phyloP scores from a whole-genome alignment of 371 early-diverging fungal genomes.

The Lichtheimia hyalospora region DNA sequence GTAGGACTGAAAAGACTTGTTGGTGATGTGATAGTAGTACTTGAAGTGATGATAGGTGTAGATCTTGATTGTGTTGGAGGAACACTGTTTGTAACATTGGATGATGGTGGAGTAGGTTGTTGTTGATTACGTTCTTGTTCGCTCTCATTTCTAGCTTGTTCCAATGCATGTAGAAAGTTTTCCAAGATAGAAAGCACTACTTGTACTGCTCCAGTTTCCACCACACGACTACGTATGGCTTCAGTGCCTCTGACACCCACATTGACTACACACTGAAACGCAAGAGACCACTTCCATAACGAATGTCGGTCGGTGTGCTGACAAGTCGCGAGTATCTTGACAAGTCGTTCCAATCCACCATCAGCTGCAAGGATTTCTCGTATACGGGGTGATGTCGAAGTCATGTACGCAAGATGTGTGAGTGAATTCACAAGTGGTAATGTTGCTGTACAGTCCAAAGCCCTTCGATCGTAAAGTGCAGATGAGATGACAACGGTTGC shows the following conservation, averaged over 20 bases:
- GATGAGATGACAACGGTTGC: conserved; percentile 76
- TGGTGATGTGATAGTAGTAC: not conserved
- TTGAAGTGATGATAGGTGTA: conserved; percentile 26
- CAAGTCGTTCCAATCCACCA: conserved; percentile 84
- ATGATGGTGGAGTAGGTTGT: conserved; percentile 2
- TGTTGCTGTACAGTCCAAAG: conserved; percentile 83
- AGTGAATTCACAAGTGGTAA: conserved; percentile 83
- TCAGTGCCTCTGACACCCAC: conserved; percentile 82
- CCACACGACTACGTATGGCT: conserved; percentile 75
- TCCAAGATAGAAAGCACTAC: conserved; percentile 77
- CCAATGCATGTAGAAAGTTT: conserved; percentile 59
- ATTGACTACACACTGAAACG: conserved; percentile 82
- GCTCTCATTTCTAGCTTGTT: conserved; percentile 57
- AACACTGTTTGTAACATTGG: not conserved
- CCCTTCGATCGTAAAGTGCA: conserved; percentile 82
- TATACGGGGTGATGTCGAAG: conserved; percentile 75
- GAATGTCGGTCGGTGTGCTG: conserved; percentile 65
- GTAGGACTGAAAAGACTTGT: not conserved
- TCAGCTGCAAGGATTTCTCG: conserved; percentile 80
- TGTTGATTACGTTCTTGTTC: conserved; percentile 44
- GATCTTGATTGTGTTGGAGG: conserved; percentile 28
- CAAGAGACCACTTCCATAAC: conserved; percentile 78
- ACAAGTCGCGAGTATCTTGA: conserved; percentile 62
- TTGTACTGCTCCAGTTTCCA: conserved; percentile 79
- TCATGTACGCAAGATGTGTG: conserved; percentile 80